These are phyloP conservation scores for Nakaseomyces uthaithaninus DNA, from an alignment of 1,139 yeast genomes.

Conservation along the genomic window DNA sequence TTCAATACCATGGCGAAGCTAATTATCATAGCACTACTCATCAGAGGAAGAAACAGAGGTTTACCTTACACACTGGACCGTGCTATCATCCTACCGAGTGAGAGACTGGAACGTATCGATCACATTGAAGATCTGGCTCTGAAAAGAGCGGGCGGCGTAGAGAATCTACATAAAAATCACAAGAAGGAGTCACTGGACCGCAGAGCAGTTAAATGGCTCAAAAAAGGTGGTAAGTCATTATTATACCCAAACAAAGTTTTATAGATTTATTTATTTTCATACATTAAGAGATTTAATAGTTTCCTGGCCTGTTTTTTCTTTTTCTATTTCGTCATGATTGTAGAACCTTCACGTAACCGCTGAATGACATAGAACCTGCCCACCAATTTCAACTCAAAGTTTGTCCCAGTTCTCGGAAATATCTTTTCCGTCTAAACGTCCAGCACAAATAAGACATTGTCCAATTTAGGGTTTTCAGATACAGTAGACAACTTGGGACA, in stretches of 20 bases:
- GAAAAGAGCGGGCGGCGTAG: slow-evolving; percentile 6
- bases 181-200: slow-evolving; percentile 12
- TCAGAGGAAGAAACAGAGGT: slow-evolving; percentile 96
- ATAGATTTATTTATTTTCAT: slow-evolving; percentile 4
- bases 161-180: slow-evolving; percentile 8
- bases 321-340: too few species aligned
- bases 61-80: slow-evolving; percentile 89
- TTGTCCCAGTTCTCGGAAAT: too few species aligned
- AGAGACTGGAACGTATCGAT: slow-evolving; percentile 61
- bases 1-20: slow-evolving; percentile 70
- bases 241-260: slow-evolving; percentile 6
- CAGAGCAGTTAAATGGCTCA: slow-evolving; percentile 6
- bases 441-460: too few species aligned
- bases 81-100: slow-evolving; percentile 82
- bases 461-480: slow-evolving; percentile 1
- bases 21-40: slow-evolving; percentile 79
- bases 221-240: slow-evolving; percentile 3
- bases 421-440: too few species aligned
- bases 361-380: too few species aligned
- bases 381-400: too few species aligned
- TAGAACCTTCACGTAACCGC: too few species aligned
- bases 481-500: neutral
- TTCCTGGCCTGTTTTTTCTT: too few species aligned
- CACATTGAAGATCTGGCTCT: slow-evolving; percentile 45
- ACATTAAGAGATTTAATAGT: too few species aligned